A percentile compares a stretch with the other conserved stretches of the same genome.
These are phyloP conservation scores for Exobasidium rhododendri DNA, from an alignment of 1,284 basidiomycete species.

Conservation along the genomic window DNA sequence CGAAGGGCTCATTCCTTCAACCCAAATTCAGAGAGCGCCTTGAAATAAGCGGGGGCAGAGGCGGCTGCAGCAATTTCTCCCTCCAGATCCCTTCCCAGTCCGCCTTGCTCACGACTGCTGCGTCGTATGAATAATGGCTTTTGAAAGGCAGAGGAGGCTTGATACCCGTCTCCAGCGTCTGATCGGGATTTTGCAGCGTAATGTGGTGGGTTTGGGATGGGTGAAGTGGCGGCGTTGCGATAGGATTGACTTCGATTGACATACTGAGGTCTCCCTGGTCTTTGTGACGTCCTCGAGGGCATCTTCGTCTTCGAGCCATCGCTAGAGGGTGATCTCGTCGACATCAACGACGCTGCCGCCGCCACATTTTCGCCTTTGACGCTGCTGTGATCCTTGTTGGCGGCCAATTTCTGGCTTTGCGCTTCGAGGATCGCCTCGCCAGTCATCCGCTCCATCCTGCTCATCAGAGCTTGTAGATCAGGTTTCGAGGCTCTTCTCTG, in stretches of 20 bases:
- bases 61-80: no score
- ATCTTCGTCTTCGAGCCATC: background rate
- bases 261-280: background rate
- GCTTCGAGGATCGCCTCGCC: no score
- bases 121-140: no score
- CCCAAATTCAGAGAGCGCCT: no score
- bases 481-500: no score
- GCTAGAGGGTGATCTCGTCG: constrained; percentile 1
- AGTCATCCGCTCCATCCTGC: no score
- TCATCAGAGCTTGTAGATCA: no score
- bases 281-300: background rate
- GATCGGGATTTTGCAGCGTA: background rate
- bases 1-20: no score
- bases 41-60: no score
- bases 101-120: constrained; percentile 41
- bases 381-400: background rate
- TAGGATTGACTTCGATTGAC: constrained; percentile 5
- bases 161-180: background rate
- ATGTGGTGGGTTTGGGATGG: no score
- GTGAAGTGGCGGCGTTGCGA: background rate
- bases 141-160: constrained; percentile 19
- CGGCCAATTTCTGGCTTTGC: background rate
- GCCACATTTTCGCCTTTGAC: constrained; percentile 11
- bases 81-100: constrained; percentile 40
- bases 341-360: constrained; percentile 7